These are phyloP conservation scores for Termitomyces sp. DNA, from an alignment of 768 basidiomycete species.

Conservation along the genomic window DNA sequence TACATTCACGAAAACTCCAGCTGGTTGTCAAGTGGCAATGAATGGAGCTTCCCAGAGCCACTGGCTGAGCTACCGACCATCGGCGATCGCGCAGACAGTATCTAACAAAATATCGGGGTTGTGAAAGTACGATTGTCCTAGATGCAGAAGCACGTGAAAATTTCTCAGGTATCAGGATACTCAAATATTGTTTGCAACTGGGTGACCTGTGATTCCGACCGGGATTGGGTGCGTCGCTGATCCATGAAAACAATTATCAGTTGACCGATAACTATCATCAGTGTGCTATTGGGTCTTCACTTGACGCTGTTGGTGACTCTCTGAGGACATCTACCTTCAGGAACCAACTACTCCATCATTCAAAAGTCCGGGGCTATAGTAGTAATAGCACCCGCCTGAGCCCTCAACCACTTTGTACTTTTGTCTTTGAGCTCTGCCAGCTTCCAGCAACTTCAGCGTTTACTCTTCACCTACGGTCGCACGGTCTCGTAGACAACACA, in stretches of 20 bases:
- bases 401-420: neutral
- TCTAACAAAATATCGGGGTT: neutral
- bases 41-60: neutral
- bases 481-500: neutral
- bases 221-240: neutral
- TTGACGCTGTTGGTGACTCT: neutral
- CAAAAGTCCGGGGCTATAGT: neutral
- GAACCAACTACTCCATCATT: neutral
- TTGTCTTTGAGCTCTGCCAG: conserved; percentile 1
- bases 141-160: neutral
- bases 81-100: neutral
- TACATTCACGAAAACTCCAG: neutral
- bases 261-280: neutral
- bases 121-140: neutral
- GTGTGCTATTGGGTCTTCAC: neutral
- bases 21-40: neutral
- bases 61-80: neutral
- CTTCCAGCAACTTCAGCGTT: neutral
- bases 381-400: neutral
- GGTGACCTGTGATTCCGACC: neutral
- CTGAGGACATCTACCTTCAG: neutral
- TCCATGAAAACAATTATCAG: too few species aligned
- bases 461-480: neutral
- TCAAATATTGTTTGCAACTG: neutral
- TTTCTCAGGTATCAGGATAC: neutral